Conservation (phyloP, 176 grass and related monocot genomes). For the Dendrocalamus sinicus region DNA sequence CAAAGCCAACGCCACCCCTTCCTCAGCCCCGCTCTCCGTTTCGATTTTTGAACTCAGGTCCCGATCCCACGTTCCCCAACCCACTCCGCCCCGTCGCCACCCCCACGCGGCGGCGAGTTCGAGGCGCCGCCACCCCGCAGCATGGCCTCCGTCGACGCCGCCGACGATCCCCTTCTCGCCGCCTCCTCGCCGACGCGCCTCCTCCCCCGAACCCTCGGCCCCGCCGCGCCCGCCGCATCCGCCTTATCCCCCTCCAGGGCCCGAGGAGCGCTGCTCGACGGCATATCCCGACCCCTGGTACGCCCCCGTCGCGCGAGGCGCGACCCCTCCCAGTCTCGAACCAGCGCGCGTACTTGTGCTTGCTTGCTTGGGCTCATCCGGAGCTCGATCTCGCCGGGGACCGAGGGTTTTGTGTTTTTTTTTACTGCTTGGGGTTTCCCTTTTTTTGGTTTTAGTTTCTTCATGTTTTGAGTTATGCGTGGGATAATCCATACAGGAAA, state of each 20-base stretch:
- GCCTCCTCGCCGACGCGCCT: constrained; percentile 30
- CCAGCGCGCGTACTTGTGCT: background rate
- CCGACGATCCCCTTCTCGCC: constrained; percentile 35
- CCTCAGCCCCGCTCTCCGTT: background rate
- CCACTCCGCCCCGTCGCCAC: background rate
- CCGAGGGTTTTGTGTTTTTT: constrained; percentile 38
- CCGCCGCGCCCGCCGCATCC: background rate
- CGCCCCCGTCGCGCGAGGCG: background rate
- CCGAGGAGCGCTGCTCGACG: constrained; percentile 34
- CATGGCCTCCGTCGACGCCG: constrained; percentile 24
- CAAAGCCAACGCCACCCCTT: background rate
- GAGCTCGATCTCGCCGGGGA: background rate
- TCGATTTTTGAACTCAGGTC: constrained; percentile 34
- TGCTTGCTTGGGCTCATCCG: background rate
- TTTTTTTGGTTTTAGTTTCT: background rate
- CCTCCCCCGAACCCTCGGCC: constrained; percentile 53
- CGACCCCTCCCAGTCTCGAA: background rate
- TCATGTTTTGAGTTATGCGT: background rate
- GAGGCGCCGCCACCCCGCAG: background rate
- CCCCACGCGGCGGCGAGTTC: constrained; percentile 3
- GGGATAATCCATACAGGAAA: background rate
- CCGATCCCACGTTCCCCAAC: background rate
- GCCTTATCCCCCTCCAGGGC: constrained; percentile 34
- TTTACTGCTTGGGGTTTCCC: background rate
- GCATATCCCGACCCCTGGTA: constrained; percentile 31